These are phyloP conservation scores for Marasmius fiardii DNA, from an alignment of 1,284 basidiomycete genomes.

Conservation along the genomic window DNA sequence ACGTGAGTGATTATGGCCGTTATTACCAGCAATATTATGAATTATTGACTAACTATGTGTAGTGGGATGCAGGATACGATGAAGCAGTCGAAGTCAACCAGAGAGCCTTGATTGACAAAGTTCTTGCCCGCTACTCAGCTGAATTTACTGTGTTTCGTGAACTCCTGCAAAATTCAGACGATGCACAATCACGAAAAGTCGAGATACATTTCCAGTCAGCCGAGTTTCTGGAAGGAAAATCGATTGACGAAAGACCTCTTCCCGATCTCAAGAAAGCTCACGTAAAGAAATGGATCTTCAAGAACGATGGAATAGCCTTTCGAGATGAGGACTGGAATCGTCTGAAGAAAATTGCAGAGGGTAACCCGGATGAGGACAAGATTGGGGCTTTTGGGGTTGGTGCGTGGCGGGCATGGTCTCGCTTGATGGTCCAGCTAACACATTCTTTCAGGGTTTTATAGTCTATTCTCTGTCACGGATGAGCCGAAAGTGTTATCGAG, in stretches of 20 bases:
- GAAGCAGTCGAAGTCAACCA: conserved; percentile 64
- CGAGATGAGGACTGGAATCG: conserved; percentile 85
- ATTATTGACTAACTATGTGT: background rate
- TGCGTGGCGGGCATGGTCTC: conserved; percentile 26
- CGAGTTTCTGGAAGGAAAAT: conserved; percentile 42
- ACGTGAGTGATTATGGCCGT: background rate
- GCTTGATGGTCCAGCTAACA: background rate
- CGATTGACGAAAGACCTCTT: conserved; percentile 20
- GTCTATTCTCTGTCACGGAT: conserved; percentile 83
- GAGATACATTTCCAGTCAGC: conserved; percentile 83
- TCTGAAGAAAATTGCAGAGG: conserved; percentile 88
- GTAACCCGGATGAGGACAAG: conserved; percentile 82
- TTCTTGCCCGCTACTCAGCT: conserved; percentile 91
- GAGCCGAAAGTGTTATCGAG: conserved; percentile 92
- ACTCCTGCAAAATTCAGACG: conserved; percentile 59
- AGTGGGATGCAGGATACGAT: conserved; percentile 14
- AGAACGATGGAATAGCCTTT: conserved; percentile 85
- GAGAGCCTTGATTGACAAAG: conserved; percentile 90
- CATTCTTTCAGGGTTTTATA: conserved; percentile 62
- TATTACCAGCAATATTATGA: background rate
- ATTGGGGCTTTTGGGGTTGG: conserved; percentile 87
- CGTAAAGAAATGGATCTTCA: conserved; percentile 77
- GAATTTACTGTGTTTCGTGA: conserved; percentile 73
- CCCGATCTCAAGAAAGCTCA: conserved; percentile 66
- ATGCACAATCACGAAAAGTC: conserved; percentile 79